Percentiles rank a stretch among this genome's conserved stretches.
Conservation (phyloP, 2,329 filamentous ascomycete species). For the Celoporthe dispersa region DNA sequence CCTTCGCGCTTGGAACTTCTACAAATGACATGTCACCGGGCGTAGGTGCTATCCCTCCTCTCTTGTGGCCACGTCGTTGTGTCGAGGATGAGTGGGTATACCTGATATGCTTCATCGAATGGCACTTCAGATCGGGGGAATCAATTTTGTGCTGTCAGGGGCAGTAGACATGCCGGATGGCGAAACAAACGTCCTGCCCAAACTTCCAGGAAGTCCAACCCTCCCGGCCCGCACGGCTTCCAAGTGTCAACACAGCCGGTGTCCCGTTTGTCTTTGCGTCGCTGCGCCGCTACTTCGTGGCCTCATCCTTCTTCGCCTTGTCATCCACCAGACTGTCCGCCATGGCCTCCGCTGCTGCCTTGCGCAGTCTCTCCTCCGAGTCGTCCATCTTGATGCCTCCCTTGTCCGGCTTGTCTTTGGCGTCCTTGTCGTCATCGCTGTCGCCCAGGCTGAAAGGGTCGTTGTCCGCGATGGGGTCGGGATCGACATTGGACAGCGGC, state of each 20-base stretch:
- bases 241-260: background rate
- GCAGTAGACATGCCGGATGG: background rate
- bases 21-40: background rate
- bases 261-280: too few species aligned
- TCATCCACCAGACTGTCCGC: slow-evolving; percentile 57
- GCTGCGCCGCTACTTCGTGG: slow-evolving; percentile 37
- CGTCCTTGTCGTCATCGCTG: slow-evolving; percentile 88
- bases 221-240: background rate
- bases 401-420: slow-evolving; percentile 64
- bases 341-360: slow-evolving; percentile 67
- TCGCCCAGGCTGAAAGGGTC: slow-evolving; percentile 97
- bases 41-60: background rate
- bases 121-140: background rate
- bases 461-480: slow-evolving; percentile 83
- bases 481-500: slow-evolving; percentile 83
- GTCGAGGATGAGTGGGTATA: background rate
- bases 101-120: background rate
- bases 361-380: slow-evolving; percentile 66
- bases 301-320: slow-evolving; percentile 38
- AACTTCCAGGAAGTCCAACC: background rate
- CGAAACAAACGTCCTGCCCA: background rate
- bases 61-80: background rate
- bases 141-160: slow-evolving; percentile 12
- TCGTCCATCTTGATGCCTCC: slow-evolving; percentile 57
- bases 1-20: background rate